Percentiles rank a stretch among this genome's conserved stretches.
phyloP scores from a whole-genome alignment of 1,284 basidiomycete species.

The Sanghuangporus baumii region DNA sequence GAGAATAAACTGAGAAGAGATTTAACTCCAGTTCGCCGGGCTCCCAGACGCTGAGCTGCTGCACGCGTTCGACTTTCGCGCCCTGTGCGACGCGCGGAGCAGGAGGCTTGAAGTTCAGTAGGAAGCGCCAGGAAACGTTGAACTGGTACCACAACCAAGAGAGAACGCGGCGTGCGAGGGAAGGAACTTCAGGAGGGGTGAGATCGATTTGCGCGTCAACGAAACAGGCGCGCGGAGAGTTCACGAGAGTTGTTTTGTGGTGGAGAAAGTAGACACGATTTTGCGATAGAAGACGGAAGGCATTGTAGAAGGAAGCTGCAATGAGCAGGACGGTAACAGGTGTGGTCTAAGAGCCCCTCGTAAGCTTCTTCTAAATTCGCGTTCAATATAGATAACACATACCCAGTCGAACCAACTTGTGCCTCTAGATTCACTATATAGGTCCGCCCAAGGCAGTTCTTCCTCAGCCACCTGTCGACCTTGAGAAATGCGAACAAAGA shows the following conservation, averaged over 20 bases:
- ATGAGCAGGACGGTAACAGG: slow-evolving; percentile 52
- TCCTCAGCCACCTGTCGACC: slow-evolving; percentile 52
- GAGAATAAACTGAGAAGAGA: slow-evolving; percentile 73
- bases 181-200: slow-evolving; percentile 36
- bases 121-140: slow-evolving; percentile 55
- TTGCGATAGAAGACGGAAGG: slow-evolving; percentile 60
- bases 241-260: slow-evolving; percentile 53
- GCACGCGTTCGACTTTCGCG: slow-evolving; percentile 43
- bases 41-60: slow-evolving; percentile 73
- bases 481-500: slow-evolving; percentile 56
- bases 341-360: slow-evolving; percentile 41
- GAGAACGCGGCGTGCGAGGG: slow-evolving; percentile 31
- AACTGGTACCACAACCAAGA: slow-evolving; percentile 43
- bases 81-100: slow-evolving; percentile 35
- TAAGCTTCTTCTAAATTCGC: slow-evolving; percentile 21
- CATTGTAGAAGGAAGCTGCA: slow-evolving; percentile 46
- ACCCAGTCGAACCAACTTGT: slow-evolving; percentile 80
- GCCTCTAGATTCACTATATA: slow-evolving; percentile 58
- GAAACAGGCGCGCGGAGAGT: slow-evolving; percentile 62
- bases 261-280: slow-evolving; percentile 63
- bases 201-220: slow-evolving; percentile 46
- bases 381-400: not conserved
- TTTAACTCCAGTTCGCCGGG: slow-evolving; percentile 67
- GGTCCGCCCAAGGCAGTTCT: slow-evolving; percentile 71
- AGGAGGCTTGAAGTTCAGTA: slow-evolving; percentile 56